phyloP scores from a whole-genome alignment of 192 early-diverging fungal species.

The Haplosporangium gracile region DNA sequence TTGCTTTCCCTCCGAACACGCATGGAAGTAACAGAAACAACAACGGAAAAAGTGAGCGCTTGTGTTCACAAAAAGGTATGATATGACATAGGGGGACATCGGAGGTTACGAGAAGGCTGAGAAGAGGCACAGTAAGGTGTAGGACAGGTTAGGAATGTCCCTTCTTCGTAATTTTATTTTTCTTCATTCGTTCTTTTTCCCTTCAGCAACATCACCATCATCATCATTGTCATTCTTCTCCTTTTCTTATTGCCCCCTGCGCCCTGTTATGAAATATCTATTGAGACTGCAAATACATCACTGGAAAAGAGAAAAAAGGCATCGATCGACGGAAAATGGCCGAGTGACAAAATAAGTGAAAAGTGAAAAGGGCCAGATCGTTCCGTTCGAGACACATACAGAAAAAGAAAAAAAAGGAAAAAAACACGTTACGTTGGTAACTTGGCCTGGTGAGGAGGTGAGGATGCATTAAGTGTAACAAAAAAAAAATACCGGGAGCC shows the following conservation, averaged over 20 bases:
- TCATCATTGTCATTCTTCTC: background rate
- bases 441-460: background rate
- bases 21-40: background rate
- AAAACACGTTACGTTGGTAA: background rate
- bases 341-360: background rate
- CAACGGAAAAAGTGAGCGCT: background rate
- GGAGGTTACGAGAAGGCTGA: background rate
- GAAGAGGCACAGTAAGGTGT: background rate
- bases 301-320: too few species aligned
- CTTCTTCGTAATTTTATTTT: background rate
- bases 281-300: background rate
- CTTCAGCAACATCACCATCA: conserved; percentile 1
- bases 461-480: background rate
- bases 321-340: background rate
- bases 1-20: background rate
- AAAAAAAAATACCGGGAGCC: conserved; percentile 1
- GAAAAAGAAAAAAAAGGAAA: background rate
- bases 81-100: background rate
- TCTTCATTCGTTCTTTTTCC: conserved; percentile 19
- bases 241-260: too few species aligned
- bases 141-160: conserved; percentile 3
- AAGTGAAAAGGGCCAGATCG: background rate
- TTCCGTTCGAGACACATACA: background rate
- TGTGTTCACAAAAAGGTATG: background rate
- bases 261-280: background rate